Evolutionary conservation across 495 filamentous ascomycete species (phyloP).

Genomic region (Echria macrotheca): DNA sequence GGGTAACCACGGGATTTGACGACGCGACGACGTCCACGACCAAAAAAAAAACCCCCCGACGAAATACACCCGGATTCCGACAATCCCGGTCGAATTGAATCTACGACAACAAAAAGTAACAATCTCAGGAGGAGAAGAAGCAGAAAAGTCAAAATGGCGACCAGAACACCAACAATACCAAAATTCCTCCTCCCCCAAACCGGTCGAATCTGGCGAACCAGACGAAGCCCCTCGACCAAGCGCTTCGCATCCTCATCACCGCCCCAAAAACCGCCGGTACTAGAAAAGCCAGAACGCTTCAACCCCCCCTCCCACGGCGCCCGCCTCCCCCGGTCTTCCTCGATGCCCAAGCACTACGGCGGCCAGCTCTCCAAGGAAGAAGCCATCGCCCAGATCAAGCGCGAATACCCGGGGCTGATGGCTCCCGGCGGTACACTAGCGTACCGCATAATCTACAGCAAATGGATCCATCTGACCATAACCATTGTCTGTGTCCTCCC

Average conservation of each 20-base stretch:
- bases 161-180: slow-evolving; percentile 40
- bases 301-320: slow-evolving; percentile 78
- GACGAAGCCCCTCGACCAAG: slow-evolving; percentile 6
- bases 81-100: no score
- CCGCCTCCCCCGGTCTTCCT: slow-evolving; percentile 45
- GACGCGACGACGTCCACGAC: no score
- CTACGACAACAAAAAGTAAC: no score
- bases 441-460: slow-evolving; percentile 68
- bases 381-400: slow-evolving; percentile 52
- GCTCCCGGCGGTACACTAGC: slow-evolving; percentile 68
- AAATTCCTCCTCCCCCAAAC: slow-evolving; percentile 50
- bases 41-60: no score
- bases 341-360: slow-evolving; percentile 57
- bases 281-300: slow-evolving; percentile 77
- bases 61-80: no score
- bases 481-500: slow-evolving; percentile 54
- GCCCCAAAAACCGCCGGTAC: slow-evolving; percentile 39
- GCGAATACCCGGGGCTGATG: slow-evolving; percentile 76
- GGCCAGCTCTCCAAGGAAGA: slow-evolving; percentile 55
- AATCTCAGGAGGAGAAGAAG: no score
- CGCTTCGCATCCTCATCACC: slow-evolving; percentile 9
- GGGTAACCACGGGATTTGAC: slow-evolving; percentile 10
- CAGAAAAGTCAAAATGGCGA: slow-evolving; percentile 37
- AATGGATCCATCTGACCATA: slow-evolving; percentile 70
- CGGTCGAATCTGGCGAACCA: slow-evolving; percentile 40